Percentiles rank a stretch among this genome's conserved stretches.
phyloP scores from a whole-genome alignment of 177 flowering plant species.

The Telopea speciosissima region DNA sequence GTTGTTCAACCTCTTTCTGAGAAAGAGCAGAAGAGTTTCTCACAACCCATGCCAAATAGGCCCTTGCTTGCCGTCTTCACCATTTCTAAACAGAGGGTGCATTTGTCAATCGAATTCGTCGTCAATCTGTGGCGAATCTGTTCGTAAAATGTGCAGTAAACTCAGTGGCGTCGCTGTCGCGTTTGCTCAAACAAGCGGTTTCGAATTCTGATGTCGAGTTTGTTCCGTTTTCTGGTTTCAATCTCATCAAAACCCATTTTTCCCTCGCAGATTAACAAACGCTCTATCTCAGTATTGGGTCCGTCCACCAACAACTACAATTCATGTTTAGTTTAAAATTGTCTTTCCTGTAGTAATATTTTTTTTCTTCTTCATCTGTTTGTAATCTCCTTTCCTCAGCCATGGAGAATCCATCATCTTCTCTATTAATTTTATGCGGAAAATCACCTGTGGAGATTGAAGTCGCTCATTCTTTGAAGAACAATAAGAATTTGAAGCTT shows the following conservation, averaged over 20 bases:
- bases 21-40: no score
- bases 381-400: conserved; percentile 9
- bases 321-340: background rate
- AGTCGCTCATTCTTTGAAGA: conserved; percentile 33
- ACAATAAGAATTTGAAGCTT: conserved; percentile 32
- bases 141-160: no score
- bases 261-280: background rate
- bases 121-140: no score
- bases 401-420: conserved; percentile 31
- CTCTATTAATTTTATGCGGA: conserved; percentile 38
- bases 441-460: conserved; percentile 44
- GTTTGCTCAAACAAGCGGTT: no score
- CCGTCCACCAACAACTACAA: background rate
- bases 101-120: no score
- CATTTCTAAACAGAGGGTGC: no score
- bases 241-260: background rate
- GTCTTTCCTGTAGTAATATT: background rate
- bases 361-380: background rate
- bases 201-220: no score
- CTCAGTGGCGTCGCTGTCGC: no score
- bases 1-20: no score
- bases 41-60: no score
- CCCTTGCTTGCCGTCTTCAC: no score
- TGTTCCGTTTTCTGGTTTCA: background rate
- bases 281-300: background rate